Conservation (phyloP, 352 stramenopile genomes). For the Pythium aphanidermatum region DNA sequence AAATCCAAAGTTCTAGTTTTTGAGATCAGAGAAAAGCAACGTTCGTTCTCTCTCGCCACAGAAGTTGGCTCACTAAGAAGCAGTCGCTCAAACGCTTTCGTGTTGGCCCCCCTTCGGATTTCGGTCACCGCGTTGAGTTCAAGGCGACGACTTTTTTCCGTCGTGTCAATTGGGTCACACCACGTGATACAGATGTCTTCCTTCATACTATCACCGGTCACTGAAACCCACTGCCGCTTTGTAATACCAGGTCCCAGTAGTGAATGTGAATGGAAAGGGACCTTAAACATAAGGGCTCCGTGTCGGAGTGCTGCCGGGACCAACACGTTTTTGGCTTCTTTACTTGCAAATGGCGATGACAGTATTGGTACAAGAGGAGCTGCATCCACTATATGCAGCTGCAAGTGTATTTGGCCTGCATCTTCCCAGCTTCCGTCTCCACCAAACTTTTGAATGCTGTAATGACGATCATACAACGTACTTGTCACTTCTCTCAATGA, state of each 20-base stretch:
- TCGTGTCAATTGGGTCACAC: slow-evolving; percentile 50
- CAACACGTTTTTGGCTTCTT: background rate
- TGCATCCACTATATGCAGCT: slow-evolving; percentile 57
- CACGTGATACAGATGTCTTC: slow-evolving; percentile 52
- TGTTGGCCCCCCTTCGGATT: slow-evolving; percentile 46
- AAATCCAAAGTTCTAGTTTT: slow-evolving; percentile 61
- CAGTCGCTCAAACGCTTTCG: slow-evolving; percentile 54
- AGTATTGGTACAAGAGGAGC: background rate
- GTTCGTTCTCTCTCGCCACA: slow-evolving; percentile 36
- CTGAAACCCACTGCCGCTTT: slow-evolving; percentile 60
- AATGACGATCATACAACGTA: slow-evolving; percentile 61
- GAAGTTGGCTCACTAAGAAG: slow-evolving; percentile 30
- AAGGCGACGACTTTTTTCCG: slow-evolving; percentile 33
- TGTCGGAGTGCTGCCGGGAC: slow-evolving; percentile 42
- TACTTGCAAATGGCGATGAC: background rate
- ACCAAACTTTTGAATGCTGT: slow-evolving; percentile 28
- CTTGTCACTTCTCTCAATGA: slow-evolving; percentile 33
- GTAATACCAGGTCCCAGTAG: slow-evolving; percentile 25
- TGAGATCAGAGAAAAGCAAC: slow-evolving; percentile 69
- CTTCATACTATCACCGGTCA: slow-evolving; percentile 16
- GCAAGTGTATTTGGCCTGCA: slow-evolving; percentile 55
- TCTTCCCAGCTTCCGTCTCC: slow-evolving; percentile 15
- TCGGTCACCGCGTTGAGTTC: slow-evolving; percentile 47
- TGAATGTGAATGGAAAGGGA: slow-evolving; percentile 60
- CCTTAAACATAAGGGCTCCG: slow-evolving; percentile 70